phyloP scores from a whole-genome alignment of 352 stramenopile species.

The Globisporangium uncinulatum region DNA sequence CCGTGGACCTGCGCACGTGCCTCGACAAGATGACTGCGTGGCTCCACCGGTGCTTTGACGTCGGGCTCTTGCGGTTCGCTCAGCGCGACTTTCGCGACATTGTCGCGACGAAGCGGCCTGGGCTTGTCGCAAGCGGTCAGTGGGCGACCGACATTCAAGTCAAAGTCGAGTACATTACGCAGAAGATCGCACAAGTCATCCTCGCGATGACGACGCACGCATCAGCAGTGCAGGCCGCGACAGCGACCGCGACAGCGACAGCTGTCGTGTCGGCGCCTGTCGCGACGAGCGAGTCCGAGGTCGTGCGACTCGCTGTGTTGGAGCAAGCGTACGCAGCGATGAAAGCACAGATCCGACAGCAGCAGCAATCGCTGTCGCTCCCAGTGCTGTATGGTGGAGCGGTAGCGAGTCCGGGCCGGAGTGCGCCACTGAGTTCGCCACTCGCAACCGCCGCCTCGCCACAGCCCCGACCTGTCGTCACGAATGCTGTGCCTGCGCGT shows the following conservation, averaged over 20 bases:
- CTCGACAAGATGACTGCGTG: conserved; percentile 55
- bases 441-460: too few relatives aligned
- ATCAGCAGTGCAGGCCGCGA: conserved; percentile 1
- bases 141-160: conserved; percentile 55
- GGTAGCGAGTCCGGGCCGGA: neutral
- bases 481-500: too few relatives aligned
- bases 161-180: conserved; percentile 48
- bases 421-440: neutral
- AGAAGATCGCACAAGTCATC: conserved; percentile 53
- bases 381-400: neutral
- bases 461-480: too few relatives aligned
- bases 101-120: conserved; percentile 24
- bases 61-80: conserved; percentile 42
- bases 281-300: neutral
- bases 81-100: conserved; percentile 48
- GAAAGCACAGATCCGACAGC: conserved; percentile 53
- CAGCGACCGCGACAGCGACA: conserved; percentile 1
- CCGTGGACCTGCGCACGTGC: conserved; percentile 42
- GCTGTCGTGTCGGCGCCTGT: neutral
- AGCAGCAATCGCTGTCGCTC: conserved; percentile 15
- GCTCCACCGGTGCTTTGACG: conserved; percentile 48
- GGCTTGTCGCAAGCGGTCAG: conserved; percentile 28
- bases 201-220: conserved; percentile 5
- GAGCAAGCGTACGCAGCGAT: conserved; percentile 60
- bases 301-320: conserved; percentile 21